These are phyloP conservation scores for Chalara sp. DNA, from an alignment of 2,329 filamentous ascomycete species.

Conservation along the genomic window DNA sequence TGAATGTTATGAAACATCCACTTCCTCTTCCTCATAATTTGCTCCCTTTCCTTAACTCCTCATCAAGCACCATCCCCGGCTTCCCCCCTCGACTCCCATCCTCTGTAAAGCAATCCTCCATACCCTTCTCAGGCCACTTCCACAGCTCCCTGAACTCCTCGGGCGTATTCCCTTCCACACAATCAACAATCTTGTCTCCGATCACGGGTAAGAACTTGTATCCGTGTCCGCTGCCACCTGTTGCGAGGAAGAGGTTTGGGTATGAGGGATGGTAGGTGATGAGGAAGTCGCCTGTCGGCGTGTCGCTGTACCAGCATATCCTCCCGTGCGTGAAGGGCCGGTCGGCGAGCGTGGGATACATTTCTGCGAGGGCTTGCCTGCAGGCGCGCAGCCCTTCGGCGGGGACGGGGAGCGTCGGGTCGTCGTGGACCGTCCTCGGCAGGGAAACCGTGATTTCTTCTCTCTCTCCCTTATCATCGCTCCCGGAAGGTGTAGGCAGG, in stretches of 20 bases:
- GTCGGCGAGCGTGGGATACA: conserved; percentile 47
- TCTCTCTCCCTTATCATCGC: neutral
- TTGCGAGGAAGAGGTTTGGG: conserved; percentile 40
- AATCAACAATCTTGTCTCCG: conserved; percentile 36
- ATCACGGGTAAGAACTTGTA: conserved; percentile 44
- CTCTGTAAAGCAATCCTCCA: conserved; percentile 20
- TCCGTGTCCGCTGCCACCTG: conserved; percentile 41
- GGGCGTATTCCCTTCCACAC: conserved; percentile 29
- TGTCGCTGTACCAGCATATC: conserved; percentile 61
- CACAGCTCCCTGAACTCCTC: conserved; percentile 44
- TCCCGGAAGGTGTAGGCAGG: conserved; percentile 7
- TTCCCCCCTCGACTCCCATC: conserved; percentile 25
- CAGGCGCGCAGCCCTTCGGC: conserved; percentile 16
- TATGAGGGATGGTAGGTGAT: conserved; percentile 47
- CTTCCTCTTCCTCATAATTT: conserved; percentile 3
- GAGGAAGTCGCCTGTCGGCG: conserved; percentile 56
- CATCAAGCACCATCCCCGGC: conserved; percentile 19
- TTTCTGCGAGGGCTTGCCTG: conserved; percentile 24
- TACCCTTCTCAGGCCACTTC: conserved; percentile 38
- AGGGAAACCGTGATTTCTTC: conserved; percentile 12
- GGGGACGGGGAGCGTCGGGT: conserved; percentile 16
- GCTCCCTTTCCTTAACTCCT: conserved; percentile 17
- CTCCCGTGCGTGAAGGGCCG: conserved; percentile 43
- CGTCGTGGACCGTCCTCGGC: conserved; percentile 16
- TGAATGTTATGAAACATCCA: neutral